phyloP scores from a whole-genome alignment of 768 basidiomycete species.

The Suillus placidus region DNA sequence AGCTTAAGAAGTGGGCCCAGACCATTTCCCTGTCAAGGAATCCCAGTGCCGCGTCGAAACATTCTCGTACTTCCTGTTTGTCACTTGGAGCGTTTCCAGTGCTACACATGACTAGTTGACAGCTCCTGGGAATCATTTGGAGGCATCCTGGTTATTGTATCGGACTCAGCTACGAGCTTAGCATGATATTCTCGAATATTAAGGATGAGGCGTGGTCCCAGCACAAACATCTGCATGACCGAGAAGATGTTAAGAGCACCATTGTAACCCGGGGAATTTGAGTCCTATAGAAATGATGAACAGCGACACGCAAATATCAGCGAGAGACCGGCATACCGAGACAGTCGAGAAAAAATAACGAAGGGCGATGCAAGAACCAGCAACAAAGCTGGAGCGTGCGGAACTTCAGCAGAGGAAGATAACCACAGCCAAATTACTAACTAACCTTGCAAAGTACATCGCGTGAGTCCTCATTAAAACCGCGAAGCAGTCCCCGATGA shows the following conservation, averaged over 20 bases:
- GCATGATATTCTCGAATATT: neutral
- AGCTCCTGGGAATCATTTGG: neutral
- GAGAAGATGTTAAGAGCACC: neutral
- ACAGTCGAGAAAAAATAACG: neutral
- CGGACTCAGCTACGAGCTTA: neutral
- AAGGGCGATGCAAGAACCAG: neutral
- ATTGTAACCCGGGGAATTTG: neutral
- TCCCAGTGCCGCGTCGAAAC: neutral
- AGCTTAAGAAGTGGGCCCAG: neutral
- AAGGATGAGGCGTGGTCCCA: slow-evolving; percentile 3
- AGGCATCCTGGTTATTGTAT: neutral
- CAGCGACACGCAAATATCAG: neutral
- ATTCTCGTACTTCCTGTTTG: neutral
- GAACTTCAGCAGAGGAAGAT: neutral
- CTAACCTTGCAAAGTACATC: neutral
- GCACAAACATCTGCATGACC: neutral
- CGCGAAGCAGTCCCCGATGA: neutral
- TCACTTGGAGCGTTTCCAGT: neutral
- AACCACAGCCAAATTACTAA: neutral
- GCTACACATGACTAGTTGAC: neutral
- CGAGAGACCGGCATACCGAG: neutral
- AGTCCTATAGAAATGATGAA: neutral
- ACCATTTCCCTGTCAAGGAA: neutral
- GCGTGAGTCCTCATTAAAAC: neutral
- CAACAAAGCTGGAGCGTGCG: neutral